Evolutionary conservation across 2,329 filamentous ascomycete genomes (phyloP), one percentile per base, ranked within the genome.

Genomic region (Botryotinia calthae): DNA sequence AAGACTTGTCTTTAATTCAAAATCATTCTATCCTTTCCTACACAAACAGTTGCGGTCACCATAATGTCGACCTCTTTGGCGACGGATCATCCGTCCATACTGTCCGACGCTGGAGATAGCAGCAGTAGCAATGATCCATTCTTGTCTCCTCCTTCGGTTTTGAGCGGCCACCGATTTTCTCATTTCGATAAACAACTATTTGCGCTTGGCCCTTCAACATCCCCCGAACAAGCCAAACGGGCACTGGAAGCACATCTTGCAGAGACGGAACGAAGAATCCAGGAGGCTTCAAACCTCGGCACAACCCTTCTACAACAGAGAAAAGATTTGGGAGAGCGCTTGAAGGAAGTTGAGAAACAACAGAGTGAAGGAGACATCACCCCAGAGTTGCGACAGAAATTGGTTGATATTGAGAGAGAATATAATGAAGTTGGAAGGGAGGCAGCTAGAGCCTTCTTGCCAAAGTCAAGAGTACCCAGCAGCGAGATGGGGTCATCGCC

Each of bases 371-470:
- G 89, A 37, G 92, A 97, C 75, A 89, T 98, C 69, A 91, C 91
- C 0, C 90, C 93, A 5, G 95, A 97, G 76, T 84, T 99, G 78
- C 93, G 92, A 74, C 88, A 91, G 79, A 94, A 93, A 82, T 87
- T 99, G 70, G 87, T 89, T 22, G 94, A 97, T 75, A 90, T 99
- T 74, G 96, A 99, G 82, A 93, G 90, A 82, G 96, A 99, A 80
- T 98, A 97, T 84, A 95, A 97, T 81, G 95, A 98, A 80, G 91
- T 98, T 64, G 94, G 95, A 20, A 88, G 92, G 75, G 95, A 98
- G 81, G 96, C 93, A 65, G 94, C 95, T 61, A 88, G 95, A 76
- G 94, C 93, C 3, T 95, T 98, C 81, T 84, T 98, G 74, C 92
- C 90, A 48, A 96, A 96, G 77, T 94, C 94, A 81, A 89, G 94